These are phyloP conservation scores for Silene latifolia DNA, from an alignment of 148 eudicot species.

Conservation along the genomic window DNA sequence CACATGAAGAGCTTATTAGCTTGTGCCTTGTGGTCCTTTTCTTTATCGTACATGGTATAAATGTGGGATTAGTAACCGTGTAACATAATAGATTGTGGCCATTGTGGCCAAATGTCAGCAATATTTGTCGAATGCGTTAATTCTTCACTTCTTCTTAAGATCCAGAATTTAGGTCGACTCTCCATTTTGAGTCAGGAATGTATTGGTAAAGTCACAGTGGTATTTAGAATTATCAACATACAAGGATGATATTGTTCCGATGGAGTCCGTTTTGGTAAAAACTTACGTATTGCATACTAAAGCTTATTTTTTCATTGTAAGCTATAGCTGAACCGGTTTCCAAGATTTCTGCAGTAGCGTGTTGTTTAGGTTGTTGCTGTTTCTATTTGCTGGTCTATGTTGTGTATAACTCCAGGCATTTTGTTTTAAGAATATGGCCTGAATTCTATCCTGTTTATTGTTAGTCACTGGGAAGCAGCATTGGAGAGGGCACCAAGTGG, in stretches of 20 bases:
- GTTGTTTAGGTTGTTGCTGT: neutral
- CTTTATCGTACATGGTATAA: neutral
- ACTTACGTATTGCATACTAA: too few relatives aligned
- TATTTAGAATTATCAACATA: neutral
- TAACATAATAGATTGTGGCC: too few relatives aligned
- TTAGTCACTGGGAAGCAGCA: constrained; percentile 72
- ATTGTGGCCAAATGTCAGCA: too few relatives aligned
- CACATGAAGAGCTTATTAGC: too few relatives aligned
- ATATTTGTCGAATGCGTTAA: too few relatives aligned
- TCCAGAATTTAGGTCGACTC: too few relatives aligned
- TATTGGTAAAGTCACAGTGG: neutral
- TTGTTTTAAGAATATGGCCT: neutral
- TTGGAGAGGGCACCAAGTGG: constrained; percentile 78
- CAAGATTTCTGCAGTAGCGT: neutral
- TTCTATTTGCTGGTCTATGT: neutral
- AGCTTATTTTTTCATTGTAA: neutral
- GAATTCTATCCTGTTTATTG: constrained; percentile 18
- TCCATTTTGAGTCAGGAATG: too few relatives aligned
- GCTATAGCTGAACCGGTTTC: neutral
- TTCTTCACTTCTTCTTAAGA: neutral
- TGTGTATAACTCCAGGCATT: neutral
- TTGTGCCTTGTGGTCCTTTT: neutral
- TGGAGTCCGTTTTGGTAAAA: too few relatives aligned
- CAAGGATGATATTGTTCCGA: neutral
- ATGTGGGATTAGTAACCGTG: neutral